Percentiles rank a stretch among this genome's conserved stretches.
phyloP scores from a whole-genome alignment of 768 basidiomycete genomes.

The Leccinum variicolor region DNA sequence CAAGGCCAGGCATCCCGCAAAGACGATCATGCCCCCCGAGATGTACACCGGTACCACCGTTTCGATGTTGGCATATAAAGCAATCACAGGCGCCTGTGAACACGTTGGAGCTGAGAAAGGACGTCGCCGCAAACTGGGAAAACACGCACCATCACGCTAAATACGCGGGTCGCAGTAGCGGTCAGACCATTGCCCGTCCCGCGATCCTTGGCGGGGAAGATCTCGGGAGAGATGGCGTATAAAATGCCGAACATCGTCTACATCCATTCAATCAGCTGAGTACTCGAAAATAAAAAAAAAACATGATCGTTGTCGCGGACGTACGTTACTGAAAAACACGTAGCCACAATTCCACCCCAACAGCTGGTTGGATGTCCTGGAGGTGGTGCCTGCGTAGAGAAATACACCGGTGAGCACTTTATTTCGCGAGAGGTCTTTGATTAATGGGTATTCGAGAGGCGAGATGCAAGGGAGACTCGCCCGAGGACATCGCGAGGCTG shows the following conservation, averaged over 20 bases:
- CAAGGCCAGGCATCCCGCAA: conserved; percentile 56
- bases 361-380: conserved; percentile 61
- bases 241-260: conserved; percentile 76
- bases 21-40: conserved; percentile 59
- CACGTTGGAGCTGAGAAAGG: background rate
- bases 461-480: conserved; percentile 38
- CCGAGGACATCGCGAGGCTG: conserved; percentile 59
- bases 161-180: conserved; percentile 57
- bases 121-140: background rate
- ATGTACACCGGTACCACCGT: conserved; percentile 73
- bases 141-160: conserved; percentile 58
- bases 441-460: conserved; percentile 22
- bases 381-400: conserved; percentile 73
- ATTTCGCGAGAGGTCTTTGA: conserved; percentile 46
- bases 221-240: conserved; percentile 66
- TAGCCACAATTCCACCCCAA: conserved; percentile 83
- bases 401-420: conserved; percentile 71
- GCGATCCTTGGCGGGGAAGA: conserved; percentile 69
- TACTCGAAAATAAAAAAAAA: background rate
- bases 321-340: conserved; percentile 57
- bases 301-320: conserved; percentile 9
- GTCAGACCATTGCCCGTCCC: conserved; percentile 71
- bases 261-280: background rate
- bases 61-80: conserved; percentile 59
- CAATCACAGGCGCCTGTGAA: conserved; percentile 67